Base-by-base conservation (phyloP, 2,329 filamentous ascomycete genomes). In the Conoideocrella luteorostrata region DNA sequence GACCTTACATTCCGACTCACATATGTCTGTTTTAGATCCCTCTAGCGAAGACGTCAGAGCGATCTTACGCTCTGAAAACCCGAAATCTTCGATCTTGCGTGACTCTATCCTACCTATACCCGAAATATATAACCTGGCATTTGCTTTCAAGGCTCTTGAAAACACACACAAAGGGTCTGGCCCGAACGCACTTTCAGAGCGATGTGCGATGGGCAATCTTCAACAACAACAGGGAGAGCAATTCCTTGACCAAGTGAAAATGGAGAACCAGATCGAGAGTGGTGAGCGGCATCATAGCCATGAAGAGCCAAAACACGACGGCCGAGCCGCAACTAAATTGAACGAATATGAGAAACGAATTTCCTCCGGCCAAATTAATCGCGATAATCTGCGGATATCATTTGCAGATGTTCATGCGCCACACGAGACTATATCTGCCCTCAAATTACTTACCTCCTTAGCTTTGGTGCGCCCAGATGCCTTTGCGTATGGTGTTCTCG, bases 401-500 rank as follows among this genome's bases (percentile, higher is more conserved):
- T 98, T 97, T 59, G 74, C 78, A 20, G 86, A 95, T 59, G 85
- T 98, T 17, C 88, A 95, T 55, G 88, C 84, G 2, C 82, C 89
- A 0, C 66, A 74, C 1, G 88, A 90, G 47, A 95, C 88, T 2
- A 85, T 94, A 23, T 87, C 93, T 18, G 86, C 90, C 1, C 74
- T 98, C 43, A 89, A 91, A 60, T 88, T 88, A 5, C 75, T 97
- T 40, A 98, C 93, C 0, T 88, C 87, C 1, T 71, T 98, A 15
- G 93, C 90, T 1, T 73, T 98, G 5, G 73, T 88, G 40, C 82
- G 91, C 0, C 93, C 93, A 0, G 90, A 97, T 49, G 91, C 90
- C n/a, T 98, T 97, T 65, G 83, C 82, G 10, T 98, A 98, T 54
- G 93, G 93, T 64, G 88, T 98, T 4, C 76, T 98, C 11, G 86